Evolutionary conservation across 1,284 basidiomycete genomes (phyloP).

Genomic region (Rhodotorula sp.): DNA sequence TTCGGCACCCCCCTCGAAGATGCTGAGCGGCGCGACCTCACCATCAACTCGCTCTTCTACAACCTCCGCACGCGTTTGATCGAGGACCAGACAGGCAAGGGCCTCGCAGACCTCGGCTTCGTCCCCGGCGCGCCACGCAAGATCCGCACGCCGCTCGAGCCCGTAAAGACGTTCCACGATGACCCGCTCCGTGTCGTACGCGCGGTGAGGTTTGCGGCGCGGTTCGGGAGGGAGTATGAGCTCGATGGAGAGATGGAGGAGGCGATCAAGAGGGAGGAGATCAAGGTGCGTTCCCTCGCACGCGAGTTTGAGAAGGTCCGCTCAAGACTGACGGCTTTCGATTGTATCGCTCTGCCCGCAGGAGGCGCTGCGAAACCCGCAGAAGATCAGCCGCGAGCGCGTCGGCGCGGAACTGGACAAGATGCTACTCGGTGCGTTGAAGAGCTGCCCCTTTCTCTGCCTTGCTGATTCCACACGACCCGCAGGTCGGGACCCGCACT

Average conservation of each 20-base stretch:
- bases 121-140: conserved; percentile 16
- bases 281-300: conserved; percentile 62
- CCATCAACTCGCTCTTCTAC: conserved; percentile 96
- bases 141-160: conserved; percentile 85
- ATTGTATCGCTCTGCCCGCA: conserved; percentile 48
- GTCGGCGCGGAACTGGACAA: conserved; percentile 86
- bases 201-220: conserved; percentile 86
- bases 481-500: conserved; percentile 69
- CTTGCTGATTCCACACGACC: no score
- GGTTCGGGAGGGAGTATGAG: conserved; percentile 70
- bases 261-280: conserved; percentile 66
- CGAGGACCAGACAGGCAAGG: conserved; percentile 86
- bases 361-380: conserved; percentile 63
- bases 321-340: neutral
- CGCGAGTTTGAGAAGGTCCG: neutral
- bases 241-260: conserved; percentile 72
- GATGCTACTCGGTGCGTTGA: conserved; percentile 77
- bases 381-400: conserved; percentile 85
- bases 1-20: conserved; percentile 94
- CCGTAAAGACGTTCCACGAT: conserved; percentile 85
- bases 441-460: neutral
- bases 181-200: conserved; percentile 91
- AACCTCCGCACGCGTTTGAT: conserved; percentile 86
- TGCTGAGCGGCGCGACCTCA: conserved; percentile 85
- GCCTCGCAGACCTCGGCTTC: conserved; percentile 80